These are phyloP conservation scores for Nitzschia putrida DNA, from an alignment of 108 stramenopile genomes.

Conservation along the genomic window DNA sequence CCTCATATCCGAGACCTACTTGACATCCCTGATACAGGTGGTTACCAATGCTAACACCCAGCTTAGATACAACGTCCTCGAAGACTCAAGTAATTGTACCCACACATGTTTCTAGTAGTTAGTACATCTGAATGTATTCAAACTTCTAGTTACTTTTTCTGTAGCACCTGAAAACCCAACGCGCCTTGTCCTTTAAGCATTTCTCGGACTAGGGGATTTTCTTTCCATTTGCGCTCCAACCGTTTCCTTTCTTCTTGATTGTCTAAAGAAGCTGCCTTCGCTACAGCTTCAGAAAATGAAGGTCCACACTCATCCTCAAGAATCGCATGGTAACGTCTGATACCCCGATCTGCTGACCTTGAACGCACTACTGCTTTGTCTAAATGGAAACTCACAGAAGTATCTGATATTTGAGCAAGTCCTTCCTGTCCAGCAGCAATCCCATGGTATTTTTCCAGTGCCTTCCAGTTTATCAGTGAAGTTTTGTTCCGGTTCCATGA, in stretches of 20 bases:
- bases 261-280: constrained; percentile 8
- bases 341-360: constrained; percentile 12
- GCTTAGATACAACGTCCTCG: too few relatives aligned
- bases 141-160: too few relatives aligned
- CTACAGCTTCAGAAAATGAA: constrained; percentile 5
- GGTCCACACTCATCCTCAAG: constrained; percentile 22
- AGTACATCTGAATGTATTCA: too few relatives aligned
- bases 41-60: too few relatives aligned
- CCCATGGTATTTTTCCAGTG: constrained; percentile 19
- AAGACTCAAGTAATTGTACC: too few relatives aligned
- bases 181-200: too few relatives aligned
- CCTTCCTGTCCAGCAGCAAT: constrained; percentile 13
- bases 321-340: constrained; percentile 44
- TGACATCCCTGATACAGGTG: too few relatives aligned
- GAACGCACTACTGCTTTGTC: constrained; percentile 16
- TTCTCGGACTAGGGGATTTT: constrained; percentile 1
- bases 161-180: too few relatives aligned
- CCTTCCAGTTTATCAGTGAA: constrained; percentile 4
- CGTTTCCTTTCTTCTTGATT: constrained; percentile 1
- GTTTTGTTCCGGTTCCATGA: constrained; percentile 6
- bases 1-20: too few relatives aligned
- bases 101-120: too few relatives aligned
- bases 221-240: constrained; percentile 3
- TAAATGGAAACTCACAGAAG: constrained; percentile 18
- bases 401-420: constrained; percentile 23